A percentile compares a stretch with the other conserved stretches of the same genome.
These are phyloP conservation scores for Isatis tinctoria DNA, from an alignment of 345 rosid species.

Conservation along the genomic window DNA sequence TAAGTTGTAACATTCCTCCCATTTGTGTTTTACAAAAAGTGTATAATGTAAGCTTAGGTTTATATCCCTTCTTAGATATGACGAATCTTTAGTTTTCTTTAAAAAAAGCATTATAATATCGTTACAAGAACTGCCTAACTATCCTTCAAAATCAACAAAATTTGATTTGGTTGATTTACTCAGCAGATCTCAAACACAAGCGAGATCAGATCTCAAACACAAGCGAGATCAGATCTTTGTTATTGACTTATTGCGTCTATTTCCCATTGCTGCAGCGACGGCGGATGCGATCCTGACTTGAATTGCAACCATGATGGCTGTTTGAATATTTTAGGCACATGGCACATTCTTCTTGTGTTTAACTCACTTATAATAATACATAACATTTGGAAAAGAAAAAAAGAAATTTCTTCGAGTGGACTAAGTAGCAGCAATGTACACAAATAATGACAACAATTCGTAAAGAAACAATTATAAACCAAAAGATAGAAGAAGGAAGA, in stretches of 20 bases:
- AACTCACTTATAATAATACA: background rate
- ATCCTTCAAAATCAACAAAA: background rate
- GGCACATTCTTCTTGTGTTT: background rate
- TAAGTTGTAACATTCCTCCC: constrained; percentile 19
- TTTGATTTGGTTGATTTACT: background rate
- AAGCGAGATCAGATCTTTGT: no score
- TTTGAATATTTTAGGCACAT: background rate
- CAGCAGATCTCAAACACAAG: background rate
- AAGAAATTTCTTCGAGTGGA: no score
- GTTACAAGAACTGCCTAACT: background rate
- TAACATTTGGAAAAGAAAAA: no score
- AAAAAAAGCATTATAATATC: background rate
- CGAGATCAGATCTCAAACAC: no score
- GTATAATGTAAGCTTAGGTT: constrained; percentile 31
- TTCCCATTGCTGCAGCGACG: no score
- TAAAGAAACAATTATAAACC: background rate
- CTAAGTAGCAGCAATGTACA: constrained; percentile 21
- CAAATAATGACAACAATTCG: constrained; percentile 12
- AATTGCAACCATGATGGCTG: background rate
- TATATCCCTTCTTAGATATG: constrained; percentile 9
- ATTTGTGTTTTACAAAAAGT: constrained; percentile 25
- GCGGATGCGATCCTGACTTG: no score
- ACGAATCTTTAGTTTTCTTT: background rate
- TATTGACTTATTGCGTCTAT: no score
- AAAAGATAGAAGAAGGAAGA: background rate